Conservation (phyloP, 208 protist genomes). For the Leishmania guyanensis region DNA sequence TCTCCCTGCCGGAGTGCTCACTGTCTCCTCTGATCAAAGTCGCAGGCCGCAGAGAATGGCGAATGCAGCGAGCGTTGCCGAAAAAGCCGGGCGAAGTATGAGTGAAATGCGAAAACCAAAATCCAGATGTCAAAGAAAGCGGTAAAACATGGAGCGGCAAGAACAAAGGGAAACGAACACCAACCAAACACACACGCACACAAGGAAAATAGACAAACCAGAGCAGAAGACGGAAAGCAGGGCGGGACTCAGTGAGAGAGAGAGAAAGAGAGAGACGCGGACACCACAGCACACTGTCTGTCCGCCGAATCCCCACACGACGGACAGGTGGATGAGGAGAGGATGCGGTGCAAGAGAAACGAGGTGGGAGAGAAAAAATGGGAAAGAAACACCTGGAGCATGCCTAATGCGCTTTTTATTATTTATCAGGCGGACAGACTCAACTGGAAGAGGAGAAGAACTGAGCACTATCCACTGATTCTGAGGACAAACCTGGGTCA, state of each 20-base stretch:
- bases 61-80: background rate
- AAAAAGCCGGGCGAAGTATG: background rate
- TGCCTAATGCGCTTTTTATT: background rate
- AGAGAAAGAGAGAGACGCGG: no score
- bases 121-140: slow-evolving; percentile 8
- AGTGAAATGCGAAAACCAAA: slow-evolving; percentile 7
- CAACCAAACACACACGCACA: background rate
- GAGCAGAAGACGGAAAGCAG: background rate
- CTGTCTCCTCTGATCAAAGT: background rate
- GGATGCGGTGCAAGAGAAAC: background rate
- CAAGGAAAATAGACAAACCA: background rate
- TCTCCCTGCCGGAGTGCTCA: background rate
- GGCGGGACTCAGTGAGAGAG: background rate
- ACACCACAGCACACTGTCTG: no score
- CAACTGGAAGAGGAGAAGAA: background rate
- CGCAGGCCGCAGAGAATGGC: background rate
- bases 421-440: background rate
- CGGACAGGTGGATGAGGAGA: background rate
- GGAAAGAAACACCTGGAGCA: background rate
- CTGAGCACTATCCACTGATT: background rate
- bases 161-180: background rate
- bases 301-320: background rate
- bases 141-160: background rate
- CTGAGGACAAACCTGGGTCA: background rate
- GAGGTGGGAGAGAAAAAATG: slow-evolving; percentile 12